Conservation (phyloP, 345 rosid species). For the Citrus cavaleriei region DNA sequence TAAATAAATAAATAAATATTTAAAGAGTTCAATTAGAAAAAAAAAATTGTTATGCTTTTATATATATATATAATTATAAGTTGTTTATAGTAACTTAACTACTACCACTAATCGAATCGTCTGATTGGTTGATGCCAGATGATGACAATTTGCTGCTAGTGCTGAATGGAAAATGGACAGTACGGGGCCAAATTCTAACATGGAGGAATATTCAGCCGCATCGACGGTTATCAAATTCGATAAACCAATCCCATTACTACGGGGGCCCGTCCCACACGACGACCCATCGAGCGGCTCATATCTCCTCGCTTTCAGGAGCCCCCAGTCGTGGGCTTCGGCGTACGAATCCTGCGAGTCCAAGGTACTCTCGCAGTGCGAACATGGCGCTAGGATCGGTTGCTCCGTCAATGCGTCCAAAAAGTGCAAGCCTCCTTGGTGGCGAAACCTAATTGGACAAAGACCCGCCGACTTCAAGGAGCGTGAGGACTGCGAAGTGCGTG, state of each 20-base stretch:
- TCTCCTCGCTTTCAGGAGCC: constrained; percentile 66
- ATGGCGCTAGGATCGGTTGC: constrained; percentile 79
- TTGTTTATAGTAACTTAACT: too few relatives aligned
- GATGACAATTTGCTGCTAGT: too few relatives aligned
- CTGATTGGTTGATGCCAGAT: too few relatives aligned
- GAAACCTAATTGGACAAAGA: constrained; percentile 25
- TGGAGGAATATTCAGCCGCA: constrained; percentile 60
- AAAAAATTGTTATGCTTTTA: too few relatives aligned
- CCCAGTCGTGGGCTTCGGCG: constrained; percentile 59
- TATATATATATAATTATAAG: too few relatives aligned
- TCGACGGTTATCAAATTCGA: constrained; percentile 53
- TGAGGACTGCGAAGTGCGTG: constrained; percentile 75
- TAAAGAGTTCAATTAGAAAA: too few relatives aligned
- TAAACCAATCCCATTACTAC: constrained; percentile 59
- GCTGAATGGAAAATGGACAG: background rate
- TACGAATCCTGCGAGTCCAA: constrained; percentile 40
- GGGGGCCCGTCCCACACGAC: constrained; percentile 50
- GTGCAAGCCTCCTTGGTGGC: constrained; percentile 91
- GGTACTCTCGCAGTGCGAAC: constrained; percentile 67
- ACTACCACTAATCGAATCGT: too few relatives aligned
- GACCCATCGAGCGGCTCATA: constrained; percentile 39
- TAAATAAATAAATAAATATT: too few relatives aligned
- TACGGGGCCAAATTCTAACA: background rate
- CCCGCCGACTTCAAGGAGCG: constrained; percentile 47
- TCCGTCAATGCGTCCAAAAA: constrained; percentile 66